Conservation (phyloP, 1,139 yeast species). For the Eremothecium cymbalariae region DNA sequence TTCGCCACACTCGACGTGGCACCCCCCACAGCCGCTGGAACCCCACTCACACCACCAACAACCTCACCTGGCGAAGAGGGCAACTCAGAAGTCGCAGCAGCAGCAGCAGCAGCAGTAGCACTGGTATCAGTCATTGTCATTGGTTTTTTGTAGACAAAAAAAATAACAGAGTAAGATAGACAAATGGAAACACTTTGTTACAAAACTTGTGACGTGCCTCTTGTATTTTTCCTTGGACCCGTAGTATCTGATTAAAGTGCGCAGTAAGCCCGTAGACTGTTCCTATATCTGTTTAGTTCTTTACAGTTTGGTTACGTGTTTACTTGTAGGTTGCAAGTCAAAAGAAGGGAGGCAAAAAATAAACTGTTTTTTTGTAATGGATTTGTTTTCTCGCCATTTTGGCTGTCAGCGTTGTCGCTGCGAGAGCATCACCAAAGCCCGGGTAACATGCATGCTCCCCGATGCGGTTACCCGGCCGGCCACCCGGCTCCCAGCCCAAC, state of each 20-base stretch:
- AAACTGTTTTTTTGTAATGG: not conserved
- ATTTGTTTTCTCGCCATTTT: constrained; percentile 1
- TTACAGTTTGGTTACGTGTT: constrained; percentile 2
- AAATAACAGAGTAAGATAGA: too few relatives aligned
- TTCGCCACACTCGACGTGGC: not conserved
- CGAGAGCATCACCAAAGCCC: not conserved
- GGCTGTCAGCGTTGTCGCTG: not conserved
- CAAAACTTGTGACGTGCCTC: too few relatives aligned
- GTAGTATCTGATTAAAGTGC: too few relatives aligned
- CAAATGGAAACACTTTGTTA: too few relatives aligned
- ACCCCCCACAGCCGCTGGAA: not conserved
- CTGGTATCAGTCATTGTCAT: constrained; percentile 4
- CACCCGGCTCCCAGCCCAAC: too few relatives aligned
- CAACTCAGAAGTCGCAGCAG: not conserved
- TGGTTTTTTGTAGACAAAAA: not conserved
- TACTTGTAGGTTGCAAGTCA: not conserved
- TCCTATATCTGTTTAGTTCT: not conserved
- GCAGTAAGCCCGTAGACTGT: too few relatives aligned
- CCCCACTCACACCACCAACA: not conserved
- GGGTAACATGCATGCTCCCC: not conserved
- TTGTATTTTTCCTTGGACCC: too few relatives aligned
- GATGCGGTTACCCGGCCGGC: too few relatives aligned
- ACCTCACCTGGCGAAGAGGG: too few relatives aligned
- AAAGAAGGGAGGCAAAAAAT: constrained; percentile 6
- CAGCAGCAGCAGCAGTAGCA: not conserved